A percentile compares a stretch with the other conserved stretches of the same genome.
phyloP scores from a whole-genome alignment of 352 stramenopile species.

The Phytophthora idaei region DNA sequence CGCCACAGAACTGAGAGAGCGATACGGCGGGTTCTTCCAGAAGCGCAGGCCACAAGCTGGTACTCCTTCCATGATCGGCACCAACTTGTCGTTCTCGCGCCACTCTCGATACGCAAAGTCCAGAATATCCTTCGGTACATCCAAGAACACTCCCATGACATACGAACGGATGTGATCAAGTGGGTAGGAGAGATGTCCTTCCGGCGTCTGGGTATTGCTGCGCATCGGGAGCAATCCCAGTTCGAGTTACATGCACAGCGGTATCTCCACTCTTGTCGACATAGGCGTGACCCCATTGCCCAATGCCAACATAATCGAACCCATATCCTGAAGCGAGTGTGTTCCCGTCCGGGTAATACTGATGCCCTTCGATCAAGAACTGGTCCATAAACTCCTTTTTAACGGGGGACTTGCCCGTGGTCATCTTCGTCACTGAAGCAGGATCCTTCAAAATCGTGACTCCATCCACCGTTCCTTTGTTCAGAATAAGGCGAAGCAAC shows the following conservation, averaged over 20 bases:
- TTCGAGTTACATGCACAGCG: slow-evolving; percentile 56
- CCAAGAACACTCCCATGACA: slow-evolving; percentile 68
- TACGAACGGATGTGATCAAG: slow-evolving; percentile 72
- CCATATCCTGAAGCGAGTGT: slow-evolving; percentile 66
- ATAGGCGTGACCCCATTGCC: slow-evolving; percentile 69
- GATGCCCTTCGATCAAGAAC: slow-evolving; percentile 49
- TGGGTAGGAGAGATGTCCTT: slow-evolving; percentile 42
- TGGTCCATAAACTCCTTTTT: slow-evolving; percentile 42
- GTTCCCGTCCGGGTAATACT: slow-evolving; percentile 54
- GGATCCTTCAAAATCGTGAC: slow-evolving; percentile 52
- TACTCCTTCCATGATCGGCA: slow-evolving; percentile 37
- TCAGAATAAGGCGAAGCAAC: slow-evolving; percentile 60
- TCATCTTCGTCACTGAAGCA: slow-evolving; percentile 54
- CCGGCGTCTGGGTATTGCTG: slow-evolving; percentile 60
- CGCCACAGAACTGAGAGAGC: slow-evolving; percentile 32
- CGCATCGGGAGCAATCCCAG: slow-evolving; percentile 48
- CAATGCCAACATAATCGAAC: slow-evolving; percentile 61
- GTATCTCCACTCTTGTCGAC: slow-evolving; percentile 75
- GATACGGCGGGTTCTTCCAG: slow-evolving; percentile 45
- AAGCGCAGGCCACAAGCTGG: slow-evolving; percentile 47
- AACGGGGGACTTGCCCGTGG: slow-evolving; percentile 55
- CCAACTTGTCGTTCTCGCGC: slow-evolving; percentile 40
- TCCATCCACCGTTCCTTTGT: slow-evolving; percentile 65
- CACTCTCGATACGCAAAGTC: slow-evolving; percentile 28
- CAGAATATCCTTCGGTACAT: slow-evolving; percentile 60